A percentile compares a stretch with the other conserved stretches of the same genome.
Evolutionary conservation across 2,329 filamentous ascomycete species (phyloP).

Genomic region (Trichoderma endophyticum): DNA sequence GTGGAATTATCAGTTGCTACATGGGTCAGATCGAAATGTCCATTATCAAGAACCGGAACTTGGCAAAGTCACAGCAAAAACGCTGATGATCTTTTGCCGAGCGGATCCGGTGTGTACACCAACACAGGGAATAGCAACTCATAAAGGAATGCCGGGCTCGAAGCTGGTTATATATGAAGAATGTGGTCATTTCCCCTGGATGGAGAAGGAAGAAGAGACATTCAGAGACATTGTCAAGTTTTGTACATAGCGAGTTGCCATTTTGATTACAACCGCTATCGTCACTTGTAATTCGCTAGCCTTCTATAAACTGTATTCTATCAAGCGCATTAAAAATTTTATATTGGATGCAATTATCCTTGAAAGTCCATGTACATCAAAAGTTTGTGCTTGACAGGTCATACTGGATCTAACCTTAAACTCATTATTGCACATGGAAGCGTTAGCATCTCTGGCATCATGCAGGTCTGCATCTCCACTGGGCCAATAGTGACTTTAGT

Average conservation of each 20-base stretch:
- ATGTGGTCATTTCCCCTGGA: slow-evolving; percentile 3
- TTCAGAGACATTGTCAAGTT: neutral
- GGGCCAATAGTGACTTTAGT: neutral
- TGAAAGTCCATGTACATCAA: neutral
- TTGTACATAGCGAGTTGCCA: neutral
- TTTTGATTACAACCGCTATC: neutral
- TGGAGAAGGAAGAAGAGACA: neutral
- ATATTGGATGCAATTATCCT: no score
- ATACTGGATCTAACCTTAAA: no score
- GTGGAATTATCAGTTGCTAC: neutral
- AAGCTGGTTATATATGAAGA: neutral
- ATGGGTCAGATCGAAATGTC: neutral
- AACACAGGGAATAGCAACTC: neutral
- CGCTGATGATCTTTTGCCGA: neutral
- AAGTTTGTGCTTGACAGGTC: neutral
- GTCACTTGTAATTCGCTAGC: neutral
- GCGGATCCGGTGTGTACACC: slow-evolving; percentile 1
- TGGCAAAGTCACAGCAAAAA: neutral
- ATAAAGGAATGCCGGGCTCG: neutral
- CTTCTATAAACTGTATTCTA: neutral
- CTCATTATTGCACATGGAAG: neutral
- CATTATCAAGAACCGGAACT: neutral
- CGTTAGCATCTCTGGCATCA: rapidly evolving
- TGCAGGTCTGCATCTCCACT: neutral
- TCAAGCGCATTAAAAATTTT: neutral